Percentiles rank a stretch among this genome's conserved stretches.
Conservation (phyloP, 768 basidiomycete species). For the Symmetrospora coprosmae region DNA sequence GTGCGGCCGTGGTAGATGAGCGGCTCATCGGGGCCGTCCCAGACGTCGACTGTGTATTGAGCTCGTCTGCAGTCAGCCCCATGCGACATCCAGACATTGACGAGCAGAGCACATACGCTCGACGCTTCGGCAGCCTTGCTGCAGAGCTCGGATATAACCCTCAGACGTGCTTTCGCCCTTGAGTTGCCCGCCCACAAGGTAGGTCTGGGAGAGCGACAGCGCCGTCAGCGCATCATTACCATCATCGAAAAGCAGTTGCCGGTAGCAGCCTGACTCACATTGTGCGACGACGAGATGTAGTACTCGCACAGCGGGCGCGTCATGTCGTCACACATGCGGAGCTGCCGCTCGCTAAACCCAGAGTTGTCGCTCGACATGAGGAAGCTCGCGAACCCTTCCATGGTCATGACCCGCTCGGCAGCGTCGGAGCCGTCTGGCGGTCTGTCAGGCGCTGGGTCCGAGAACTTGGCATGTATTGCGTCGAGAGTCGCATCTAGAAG, state of each 20-base stretch:
- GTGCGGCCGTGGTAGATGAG: conserved; percentile 81
- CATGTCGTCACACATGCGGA: conserved; percentile 64
- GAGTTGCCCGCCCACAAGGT: conserved; percentile 65
- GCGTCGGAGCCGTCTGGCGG: not conserved
- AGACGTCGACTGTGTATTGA: conserved; percentile 77
- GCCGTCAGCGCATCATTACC: not conserved
- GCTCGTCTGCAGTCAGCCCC: not conserved
- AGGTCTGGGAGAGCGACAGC: conserved; percentile 41
- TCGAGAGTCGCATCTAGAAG: not conserved
- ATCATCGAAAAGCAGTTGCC: too few species aligned
- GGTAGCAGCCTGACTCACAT: conserved; percentile 36
- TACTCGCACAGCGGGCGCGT: conserved; percentile 73
- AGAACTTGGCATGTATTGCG: conserved; percentile 25
- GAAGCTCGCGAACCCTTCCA: conserved; percentile 62
- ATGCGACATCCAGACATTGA: too few species aligned
- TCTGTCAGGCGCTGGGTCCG: conserved; percentile 28
- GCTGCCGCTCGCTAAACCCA: conserved; percentile 41
- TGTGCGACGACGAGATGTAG: conserved; percentile 77
- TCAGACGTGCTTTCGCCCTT: conserved; percentile 73
- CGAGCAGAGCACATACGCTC: conserved; percentile 50
- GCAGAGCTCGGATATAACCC: conserved; percentile 76
- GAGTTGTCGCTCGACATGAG: conserved; percentile 67
- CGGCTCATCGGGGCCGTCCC: conserved; percentile 62
- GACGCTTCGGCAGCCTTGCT: conserved; percentile 83
- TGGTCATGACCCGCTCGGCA: conserved; percentile 41